Base-by-base conservation (phyloP, 495 filamentous ascomycete species). In the Penicillium egyptiacum region DNA sequence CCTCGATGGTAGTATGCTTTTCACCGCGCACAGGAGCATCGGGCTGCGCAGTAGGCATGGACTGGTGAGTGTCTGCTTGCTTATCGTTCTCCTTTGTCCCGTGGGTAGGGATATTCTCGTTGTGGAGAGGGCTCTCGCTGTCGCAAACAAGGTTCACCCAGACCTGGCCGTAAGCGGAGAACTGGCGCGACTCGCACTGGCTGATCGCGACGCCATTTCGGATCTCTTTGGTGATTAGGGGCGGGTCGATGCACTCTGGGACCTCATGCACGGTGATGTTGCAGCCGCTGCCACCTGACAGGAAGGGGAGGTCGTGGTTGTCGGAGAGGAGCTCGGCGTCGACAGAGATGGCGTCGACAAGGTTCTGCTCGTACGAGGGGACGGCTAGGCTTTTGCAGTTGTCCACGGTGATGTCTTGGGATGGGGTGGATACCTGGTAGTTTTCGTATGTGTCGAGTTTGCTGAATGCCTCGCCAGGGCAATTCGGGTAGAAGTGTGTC, bases 401-500 rank as follows among this genome's bases (percentile, higher is more conserved):
- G 7, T 63, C 67, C 4, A 63, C 48, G 1, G 56, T 54, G 50
- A 77, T 64, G 16, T 69, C 63, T 35, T 65, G 17, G 3, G 65
- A 50, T 10, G 67, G 65, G 22, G 41, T 53, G 50, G 63, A 63
- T 64, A 65, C 60, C 50, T 70, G 60, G 30, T 64, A 62, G 55
- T 70, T 67, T 22, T 67, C 59, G 50, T 69, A 69, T 23, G 57
- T 58, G 56, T 57, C 61, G 31, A 71, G 60, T 33, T 63, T 59
- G 45, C 56, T 47, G 48, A 63, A 61, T 23, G 61, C 31, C 1
- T 70, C 66, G 42, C 56, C 57, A 2, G 71, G 73, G 31, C 75
- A 77, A 49, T 37, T 58, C 8, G 72, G 67, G 51, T 71, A 72
- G 70, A 75, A 77, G 50, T 67, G 69, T 59, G 73, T 67, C 65